Conservation (phyloP, 345 rosid genomes). For the Citrus medica region DNA sequence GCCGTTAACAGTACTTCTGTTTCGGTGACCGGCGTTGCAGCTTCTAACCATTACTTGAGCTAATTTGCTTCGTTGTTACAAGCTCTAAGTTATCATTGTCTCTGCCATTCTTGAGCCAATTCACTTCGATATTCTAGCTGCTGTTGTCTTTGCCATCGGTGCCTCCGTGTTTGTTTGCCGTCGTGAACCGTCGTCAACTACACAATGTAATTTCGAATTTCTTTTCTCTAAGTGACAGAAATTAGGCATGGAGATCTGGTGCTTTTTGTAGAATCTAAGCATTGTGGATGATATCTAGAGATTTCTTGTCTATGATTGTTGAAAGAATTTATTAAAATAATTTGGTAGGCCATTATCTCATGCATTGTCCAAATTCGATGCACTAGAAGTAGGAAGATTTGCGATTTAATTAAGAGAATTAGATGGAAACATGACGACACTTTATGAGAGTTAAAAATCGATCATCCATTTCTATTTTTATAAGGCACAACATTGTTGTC, state of each 20-base stretch:
- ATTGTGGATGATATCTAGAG: not conserved
- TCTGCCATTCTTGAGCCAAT: no score
- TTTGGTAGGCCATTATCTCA: constrained; percentile 8
- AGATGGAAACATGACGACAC: not conserved
- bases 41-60: no score
- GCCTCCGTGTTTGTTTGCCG: no score
- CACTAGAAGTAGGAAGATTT: not conserved
- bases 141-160: no score
- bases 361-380: not conserved
- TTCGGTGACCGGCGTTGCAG: no score
- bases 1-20: rapidly evolving
- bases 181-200: no score
- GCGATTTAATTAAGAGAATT: not conserved
- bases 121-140: rapidly evolving
- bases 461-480: not conserved
- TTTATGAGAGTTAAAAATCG: not conserved
- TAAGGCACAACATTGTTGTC: not conserved
- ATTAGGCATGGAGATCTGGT: not conserved
- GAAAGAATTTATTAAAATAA: not conserved
- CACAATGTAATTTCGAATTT: no score
- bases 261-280: not conserved
- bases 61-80: no score
- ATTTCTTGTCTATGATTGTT: constrained; percentile 15
- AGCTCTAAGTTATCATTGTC: no score
- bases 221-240: no score